Conservation (phyloP, 805 yeast genomes). For the Metschnikowia baotianmanensis region DNA sequence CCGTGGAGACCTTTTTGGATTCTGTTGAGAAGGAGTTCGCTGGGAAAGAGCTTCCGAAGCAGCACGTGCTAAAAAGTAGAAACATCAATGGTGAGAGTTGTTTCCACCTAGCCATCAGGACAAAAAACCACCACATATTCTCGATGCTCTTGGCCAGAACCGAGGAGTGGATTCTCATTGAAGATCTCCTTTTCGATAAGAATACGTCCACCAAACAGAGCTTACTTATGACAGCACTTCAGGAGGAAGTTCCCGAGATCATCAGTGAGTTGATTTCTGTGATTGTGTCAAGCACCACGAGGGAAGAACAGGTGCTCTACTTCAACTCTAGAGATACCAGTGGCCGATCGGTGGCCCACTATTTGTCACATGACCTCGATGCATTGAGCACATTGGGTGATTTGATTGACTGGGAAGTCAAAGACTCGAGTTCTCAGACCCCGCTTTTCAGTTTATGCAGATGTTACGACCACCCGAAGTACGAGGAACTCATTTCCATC, state of each 20-base stretch:
- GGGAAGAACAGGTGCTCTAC: conserved; percentile 47
- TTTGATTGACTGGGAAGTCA: conserved; percentile 63
- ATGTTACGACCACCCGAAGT: conserved; percentile 74
- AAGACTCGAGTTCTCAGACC: conserved; percentile 68
- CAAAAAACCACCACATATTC: conserved; percentile 46
- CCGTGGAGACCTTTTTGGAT: conserved; percentile 18
- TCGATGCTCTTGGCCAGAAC: conserved; percentile 43
- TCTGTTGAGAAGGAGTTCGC: conserved; percentile 8
- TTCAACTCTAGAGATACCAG: conserved; percentile 49
- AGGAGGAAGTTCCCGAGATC: conserved; percentile 47
- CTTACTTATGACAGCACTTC: conserved; percentile 61
- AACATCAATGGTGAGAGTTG: conserved; percentile 65
- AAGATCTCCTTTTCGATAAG: conserved; percentile 64
- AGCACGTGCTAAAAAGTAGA: conserved; percentile 22
- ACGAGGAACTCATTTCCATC: conserved; percentile 45
- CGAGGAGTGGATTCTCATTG: conserved; percentile 54
- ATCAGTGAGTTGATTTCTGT: conserved; percentile 44
- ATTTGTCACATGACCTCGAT: conserved; percentile 55
- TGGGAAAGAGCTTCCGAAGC: conserved; percentile 21
- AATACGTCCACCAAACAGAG: conserved; percentile 51
- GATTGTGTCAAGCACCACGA: conserved; percentile 40
- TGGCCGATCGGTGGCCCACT: conserved; percentile 70
- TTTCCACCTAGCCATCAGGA: conserved; percentile 57
- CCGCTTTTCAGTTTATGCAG: conserved; percentile 75
- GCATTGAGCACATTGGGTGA: conserved; percentile 54